Evolutionary conservation across 257 asterid genomes (phyloP).

Genomic region (Haberlea rhodopensis): DNA sequence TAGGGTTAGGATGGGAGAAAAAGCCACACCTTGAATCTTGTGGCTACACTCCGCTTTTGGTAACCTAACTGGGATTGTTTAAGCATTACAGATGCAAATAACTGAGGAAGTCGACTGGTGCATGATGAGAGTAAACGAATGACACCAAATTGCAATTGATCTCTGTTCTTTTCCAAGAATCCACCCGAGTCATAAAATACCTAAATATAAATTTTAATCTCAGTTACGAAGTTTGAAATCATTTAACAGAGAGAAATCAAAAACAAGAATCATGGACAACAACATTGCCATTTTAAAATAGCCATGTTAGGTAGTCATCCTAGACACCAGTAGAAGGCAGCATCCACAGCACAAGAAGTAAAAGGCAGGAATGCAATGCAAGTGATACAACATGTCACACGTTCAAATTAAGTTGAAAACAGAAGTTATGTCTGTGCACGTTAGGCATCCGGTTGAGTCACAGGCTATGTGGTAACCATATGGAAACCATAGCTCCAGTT

Average conservation of each 20-base stretch:
- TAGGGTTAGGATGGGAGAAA: constrained; percentile 2
- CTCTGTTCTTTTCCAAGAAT: constrained; percentile 92
- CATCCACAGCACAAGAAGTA: background rate
- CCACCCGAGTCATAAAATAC: constrained; percentile 71
- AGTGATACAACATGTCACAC: background rate
- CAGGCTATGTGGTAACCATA: background rate
- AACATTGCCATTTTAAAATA: constrained; percentile 8
- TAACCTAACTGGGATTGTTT: constrained; percentile 37
- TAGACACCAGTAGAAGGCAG: background rate
- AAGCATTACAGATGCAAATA: constrained; percentile 42
- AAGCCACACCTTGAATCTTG: constrained; percentile 68
- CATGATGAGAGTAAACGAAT: constrained; percentile 69
- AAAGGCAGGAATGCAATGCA: background rate
- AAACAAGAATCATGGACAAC: constrained; percentile 5
- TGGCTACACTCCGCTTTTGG: constrained; percentile 70
- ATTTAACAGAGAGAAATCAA: constrained; percentile 5
- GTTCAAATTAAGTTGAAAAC: background rate
- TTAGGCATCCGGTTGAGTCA: constrained; percentile 8
- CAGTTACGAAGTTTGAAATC: constrained; percentile 17
- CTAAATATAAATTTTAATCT: constrained; percentile 36
- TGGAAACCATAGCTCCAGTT: background rate
- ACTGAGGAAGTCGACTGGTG: constrained; percentile 50
- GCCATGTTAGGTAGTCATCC: background rate
- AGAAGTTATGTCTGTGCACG: background rate
- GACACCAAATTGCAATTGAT: constrained; percentile 59